Evolutionary conservation across 352 stramenopile genomes (phyloP).

Genomic region (Pythium rishiriense): DNA sequence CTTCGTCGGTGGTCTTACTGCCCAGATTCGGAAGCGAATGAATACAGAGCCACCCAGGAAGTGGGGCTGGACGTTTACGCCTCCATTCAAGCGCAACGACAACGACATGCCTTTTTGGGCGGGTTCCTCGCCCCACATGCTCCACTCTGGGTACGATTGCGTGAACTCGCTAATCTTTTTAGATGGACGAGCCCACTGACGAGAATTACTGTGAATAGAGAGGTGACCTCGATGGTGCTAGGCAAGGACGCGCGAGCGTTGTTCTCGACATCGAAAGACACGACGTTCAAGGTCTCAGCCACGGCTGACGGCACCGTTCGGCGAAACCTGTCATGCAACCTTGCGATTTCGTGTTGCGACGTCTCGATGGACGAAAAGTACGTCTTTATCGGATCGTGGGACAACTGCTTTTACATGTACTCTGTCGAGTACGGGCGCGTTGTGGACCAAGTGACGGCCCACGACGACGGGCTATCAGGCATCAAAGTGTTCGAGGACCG

Average conservation of each 20-base stretch:
- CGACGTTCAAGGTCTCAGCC: conserved; percentile 76
- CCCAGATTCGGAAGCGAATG: conserved; percentile 74
- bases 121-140: conserved; percentile 61
- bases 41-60: conserved; percentile 57
- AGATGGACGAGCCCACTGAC: too few species aligned
- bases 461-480: conserved; percentile 75
- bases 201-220: conserved; percentile 33
- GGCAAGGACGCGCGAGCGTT: conserved; percentile 60
- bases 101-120: conserved; percentile 58
- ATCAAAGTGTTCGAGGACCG: conserved; percentile 79
- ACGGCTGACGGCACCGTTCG: conserved; percentile 63
- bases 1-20: conserved; percentile 73
- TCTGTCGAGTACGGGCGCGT: conserved; percentile 81
- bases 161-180: background rate
- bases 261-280: conserved; percentile 76
- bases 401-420: conserved; percentile 89
- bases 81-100: conserved; percentile 30
- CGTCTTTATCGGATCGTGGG: conserved; percentile 81
- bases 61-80: conserved; percentile 74
- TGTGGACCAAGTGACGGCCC: conserved; percentile 76
- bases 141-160: conserved; percentile 65
- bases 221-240: conserved; percentile 70
- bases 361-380: conserved; percentile 82
- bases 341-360: conserved; percentile 78
- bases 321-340: conserved; percentile 71